Evolutionary conservation across 176 grass and related monocot species (phyloP).

Genomic region (Hsuehochloa calcarea): DNA sequence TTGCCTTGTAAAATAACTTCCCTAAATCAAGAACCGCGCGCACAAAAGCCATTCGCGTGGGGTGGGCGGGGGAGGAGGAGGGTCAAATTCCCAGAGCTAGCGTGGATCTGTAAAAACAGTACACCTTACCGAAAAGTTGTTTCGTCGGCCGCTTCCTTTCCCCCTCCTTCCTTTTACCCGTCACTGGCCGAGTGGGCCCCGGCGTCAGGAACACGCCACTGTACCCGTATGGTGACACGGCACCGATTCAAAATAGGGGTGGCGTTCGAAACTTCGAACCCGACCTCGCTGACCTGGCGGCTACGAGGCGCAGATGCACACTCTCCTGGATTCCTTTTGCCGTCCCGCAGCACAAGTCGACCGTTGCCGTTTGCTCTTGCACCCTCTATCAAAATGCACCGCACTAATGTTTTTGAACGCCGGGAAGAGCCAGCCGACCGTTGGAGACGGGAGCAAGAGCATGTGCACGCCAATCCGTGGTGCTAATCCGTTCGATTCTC

Average conservation of each 20-base stretch:
- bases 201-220: not conserved
- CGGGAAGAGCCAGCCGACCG: not conserved
- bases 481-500: not conserved
- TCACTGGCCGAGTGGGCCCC: not conserved
- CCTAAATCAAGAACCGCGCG: not conserved
- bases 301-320: not conserved
- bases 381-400: too few relatives aligned
- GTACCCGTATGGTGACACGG: not conserved
- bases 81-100: not conserved
- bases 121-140: not conserved
- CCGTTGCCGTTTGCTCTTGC: not conserved
- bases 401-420: not conserved
- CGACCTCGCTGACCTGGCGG: not conserved
- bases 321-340: not conserved
- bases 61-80: not conserved
- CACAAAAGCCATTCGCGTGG: not conserved
- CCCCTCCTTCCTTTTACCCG: not conserved
- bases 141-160: not conserved
- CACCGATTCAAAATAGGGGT: not conserved
- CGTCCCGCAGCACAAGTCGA: not conserved
- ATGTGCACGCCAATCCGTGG: not conserved
- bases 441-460: slow-evolving; percentile 1
- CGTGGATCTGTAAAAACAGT: not conserved
- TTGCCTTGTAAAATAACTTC: not conserved
- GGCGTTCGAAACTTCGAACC: not conserved